Conservation (phyloP, 78 protist species). For the Chrysochromulina parva region DNA sequence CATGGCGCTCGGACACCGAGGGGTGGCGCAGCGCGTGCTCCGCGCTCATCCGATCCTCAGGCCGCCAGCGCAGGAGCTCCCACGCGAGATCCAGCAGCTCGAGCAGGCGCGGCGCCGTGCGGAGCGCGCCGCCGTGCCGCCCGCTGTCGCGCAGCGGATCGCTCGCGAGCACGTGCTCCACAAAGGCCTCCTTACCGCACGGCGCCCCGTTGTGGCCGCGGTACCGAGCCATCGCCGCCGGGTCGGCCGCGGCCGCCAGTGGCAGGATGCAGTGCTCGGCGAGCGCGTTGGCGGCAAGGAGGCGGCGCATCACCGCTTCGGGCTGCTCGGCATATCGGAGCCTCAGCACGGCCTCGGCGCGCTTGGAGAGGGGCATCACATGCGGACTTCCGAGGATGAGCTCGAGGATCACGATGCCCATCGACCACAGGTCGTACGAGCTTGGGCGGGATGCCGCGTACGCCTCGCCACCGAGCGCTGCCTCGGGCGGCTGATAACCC, state of each 20-base stretch:
- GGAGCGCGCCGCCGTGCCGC: too few relatives aligned
- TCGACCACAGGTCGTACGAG: conserved; percentile 14
- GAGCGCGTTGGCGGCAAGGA: not conserved
- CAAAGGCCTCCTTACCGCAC: not conserved
- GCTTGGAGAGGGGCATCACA: not conserved
- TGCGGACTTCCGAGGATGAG: not conserved
- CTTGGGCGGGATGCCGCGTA: not conserved
- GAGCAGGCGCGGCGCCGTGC: too few relatives aligned
- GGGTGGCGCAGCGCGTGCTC: not conserved
- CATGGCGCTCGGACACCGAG: not conserved
- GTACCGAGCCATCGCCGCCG: too few relatives aligned
- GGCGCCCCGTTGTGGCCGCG: too few relatives aligned
- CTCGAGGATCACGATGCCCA: not conserved
- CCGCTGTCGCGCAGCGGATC: not conserved
- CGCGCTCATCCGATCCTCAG: not conserved
- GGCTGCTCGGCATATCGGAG: not conserved
- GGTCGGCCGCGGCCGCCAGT: not conserved
- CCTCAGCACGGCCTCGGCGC: not conserved
- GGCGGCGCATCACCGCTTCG: not conserved
- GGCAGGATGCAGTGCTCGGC: not conserved
- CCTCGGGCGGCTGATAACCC: not conserved
- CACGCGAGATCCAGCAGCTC: not conserved
- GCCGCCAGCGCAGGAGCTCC: not conserved
- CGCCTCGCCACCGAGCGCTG: too few relatives aligned
- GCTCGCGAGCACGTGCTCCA: not conserved